Conservation (phyloP, 2,329 filamentous ascomycete species). For the Ophiocordyceps sinensis region DNA sequence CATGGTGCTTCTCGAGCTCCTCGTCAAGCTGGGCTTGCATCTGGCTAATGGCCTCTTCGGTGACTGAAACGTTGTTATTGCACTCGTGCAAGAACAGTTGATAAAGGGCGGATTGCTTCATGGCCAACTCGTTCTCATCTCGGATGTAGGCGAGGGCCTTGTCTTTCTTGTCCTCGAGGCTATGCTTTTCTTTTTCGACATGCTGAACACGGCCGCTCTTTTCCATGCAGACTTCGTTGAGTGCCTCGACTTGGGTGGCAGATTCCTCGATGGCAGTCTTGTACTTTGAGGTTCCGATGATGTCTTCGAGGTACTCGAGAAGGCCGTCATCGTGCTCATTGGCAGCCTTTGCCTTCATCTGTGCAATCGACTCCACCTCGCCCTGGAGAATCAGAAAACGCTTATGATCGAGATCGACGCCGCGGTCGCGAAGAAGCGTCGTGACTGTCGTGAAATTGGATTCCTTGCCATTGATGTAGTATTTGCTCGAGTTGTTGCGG, state of each 20-base stretch:
- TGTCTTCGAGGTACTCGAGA: constrained; percentile 93
- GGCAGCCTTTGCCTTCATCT: constrained; percentile 95
- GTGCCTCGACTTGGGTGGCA: constrained; percentile 72
- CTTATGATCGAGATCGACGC: constrained; percentile 94
- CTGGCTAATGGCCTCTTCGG: constrained; percentile 78
- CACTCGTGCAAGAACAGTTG: constrained; percentile 85
- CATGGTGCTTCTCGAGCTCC: constrained; percentile 84
- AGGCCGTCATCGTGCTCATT: constrained; percentile 95
- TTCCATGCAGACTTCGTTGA: constrained; percentile 90
- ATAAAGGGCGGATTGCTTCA: constrained; percentile 84
- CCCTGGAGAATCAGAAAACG: constrained; percentile 94
- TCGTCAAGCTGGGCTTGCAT: constrained; percentile 76
- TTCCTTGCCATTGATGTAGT: constrained; percentile 83
- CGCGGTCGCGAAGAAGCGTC: constrained; percentile 68
- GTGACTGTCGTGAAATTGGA: constrained; percentile 91
- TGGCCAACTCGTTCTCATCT: constrained; percentile 82
- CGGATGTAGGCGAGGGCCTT: constrained; percentile 78
- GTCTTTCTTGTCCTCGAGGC: constrained; percentile 91
- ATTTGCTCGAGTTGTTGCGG: constrained; percentile 96
- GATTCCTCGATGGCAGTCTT: constrained; percentile 94
- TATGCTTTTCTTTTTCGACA: constrained; percentile 91
- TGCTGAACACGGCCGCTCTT: constrained; percentile 94
- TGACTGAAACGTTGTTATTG: constrained; percentile 75
- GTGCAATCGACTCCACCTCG: constrained; percentile 95
- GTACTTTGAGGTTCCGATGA: constrained; percentile 97